Conservation (phyloP, 106 monocot species). For the Xerophyta viscosa region DNA sequence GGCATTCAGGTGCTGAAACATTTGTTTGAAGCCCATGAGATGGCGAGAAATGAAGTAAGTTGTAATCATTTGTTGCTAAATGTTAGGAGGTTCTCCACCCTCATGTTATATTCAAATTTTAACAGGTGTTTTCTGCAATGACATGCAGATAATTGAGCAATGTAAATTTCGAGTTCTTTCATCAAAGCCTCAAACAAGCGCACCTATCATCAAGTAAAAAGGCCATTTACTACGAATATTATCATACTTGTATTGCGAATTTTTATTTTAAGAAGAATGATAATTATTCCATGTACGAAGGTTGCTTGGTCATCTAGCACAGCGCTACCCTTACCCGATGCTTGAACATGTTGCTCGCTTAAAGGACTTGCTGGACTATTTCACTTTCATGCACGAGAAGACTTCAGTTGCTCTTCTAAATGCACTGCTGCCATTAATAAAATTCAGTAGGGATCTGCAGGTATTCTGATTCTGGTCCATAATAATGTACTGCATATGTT, state of each 20-base stretch:
- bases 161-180: constrained; percentile 81
- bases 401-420: constrained; percentile 36
- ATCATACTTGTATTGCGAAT: too few species aligned
- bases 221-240: too few species aligned
- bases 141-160: constrained; percentile 70
- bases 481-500: too few species aligned
- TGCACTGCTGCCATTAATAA: constrained; percentile 67
- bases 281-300: too few species aligned
- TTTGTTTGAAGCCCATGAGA: constrained; percentile 76
- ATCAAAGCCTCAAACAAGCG: constrained; percentile 55
- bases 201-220: constrained; percentile 56
- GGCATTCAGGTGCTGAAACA: constrained; percentile 56
- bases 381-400: constrained; percentile 70
- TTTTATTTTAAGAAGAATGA: too few species aligned
- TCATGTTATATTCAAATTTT: not conserved
- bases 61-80: not conserved
- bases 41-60: constrained; percentile 66
- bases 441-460: constrained; percentile 71
- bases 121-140: not conserved
- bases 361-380: constrained; percentile 93
- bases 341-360: constrained; percentile 57
- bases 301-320: constrained; percentile 59
- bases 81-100: too few species aligned
- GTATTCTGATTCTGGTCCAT: constrained; percentile 11
- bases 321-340: constrained; percentile 59